These are phyloP conservation scores for Draba incana DNA, from an alignment of 345 rosid genomes.

Conservation along the genomic window DNA sequence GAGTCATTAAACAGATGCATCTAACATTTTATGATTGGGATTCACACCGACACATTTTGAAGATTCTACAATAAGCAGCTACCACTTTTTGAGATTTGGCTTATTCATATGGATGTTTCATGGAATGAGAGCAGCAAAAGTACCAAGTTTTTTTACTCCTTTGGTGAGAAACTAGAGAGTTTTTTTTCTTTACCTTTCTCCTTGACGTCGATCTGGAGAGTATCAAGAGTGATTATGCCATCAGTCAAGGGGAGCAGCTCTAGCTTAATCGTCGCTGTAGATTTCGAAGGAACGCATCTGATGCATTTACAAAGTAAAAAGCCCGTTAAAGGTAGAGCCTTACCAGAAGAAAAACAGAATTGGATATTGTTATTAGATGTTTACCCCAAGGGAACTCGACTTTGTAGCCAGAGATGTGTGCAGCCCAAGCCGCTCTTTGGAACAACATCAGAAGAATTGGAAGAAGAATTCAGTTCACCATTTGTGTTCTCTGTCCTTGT, in stretches of 20 bases:
- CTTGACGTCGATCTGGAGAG: slow-evolving; percentile 81
- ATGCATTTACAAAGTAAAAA: slow-evolving; percentile 36
- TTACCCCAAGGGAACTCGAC: slow-evolving; percentile 98
- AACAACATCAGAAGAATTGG: slow-evolving; percentile 64
- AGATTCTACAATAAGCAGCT: neutral
- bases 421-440: slow-evolving; percentile 73
- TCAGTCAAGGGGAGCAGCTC: slow-evolving; percentile 98
- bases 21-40: too few relatives aligned
- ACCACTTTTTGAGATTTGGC: neutral
- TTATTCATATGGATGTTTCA: neutral
- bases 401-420: slow-evolving; percentile 95
- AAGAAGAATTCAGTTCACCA: slow-evolving; percentile 48
- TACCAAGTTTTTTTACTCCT: neutral
- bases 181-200: slow-evolving; percentile 72
- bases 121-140: slow-evolving; percentile 8
- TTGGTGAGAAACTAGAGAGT: slow-evolving; percentile 13
- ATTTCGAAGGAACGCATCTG: slow-evolving; percentile 92
- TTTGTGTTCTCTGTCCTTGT: slow-evolving; percentile 42
- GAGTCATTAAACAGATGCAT: neutral
- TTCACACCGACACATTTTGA: neutral
- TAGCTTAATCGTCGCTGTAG: slow-evolving; percentile 84
- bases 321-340: slow-evolving; percentile 1
- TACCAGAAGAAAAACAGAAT: slow-evolving; percentile 19
- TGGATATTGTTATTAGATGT: slow-evolving; percentile 32
- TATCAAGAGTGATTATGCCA: slow-evolving; percentile 89